Evolutionary conservation across 331 rosid species (phyloP), one percentile per base, ranked within the genome.

Genomic region (Malus hybrid): DNA sequence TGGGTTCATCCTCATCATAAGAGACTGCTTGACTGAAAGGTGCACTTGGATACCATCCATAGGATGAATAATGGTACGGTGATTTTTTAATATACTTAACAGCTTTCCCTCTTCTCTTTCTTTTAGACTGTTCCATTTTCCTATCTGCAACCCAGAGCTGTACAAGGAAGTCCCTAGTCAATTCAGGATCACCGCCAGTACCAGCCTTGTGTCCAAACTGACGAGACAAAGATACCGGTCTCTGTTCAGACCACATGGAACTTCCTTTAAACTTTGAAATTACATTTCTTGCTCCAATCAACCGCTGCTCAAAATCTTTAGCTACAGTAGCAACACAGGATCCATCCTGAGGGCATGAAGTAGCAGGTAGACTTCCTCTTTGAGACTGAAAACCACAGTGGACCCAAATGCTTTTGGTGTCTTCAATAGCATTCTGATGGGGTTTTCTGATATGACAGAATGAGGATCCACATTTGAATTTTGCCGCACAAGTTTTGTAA

Each of bases 101-200:
- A 39, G 27, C 62, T 76, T 74, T 84, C 64, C 73, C 76, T 65
- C 74, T 75, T 59, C 65, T 31, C 71, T 75, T 89, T 72, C 54
- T 78, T 31, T 28, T 69, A 27, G 82, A 57, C 31, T 77, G 64
- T 32, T 73, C 46, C 64, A 63, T 59, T 80, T 86, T 88, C 66
- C 29, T 65, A 76, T 93, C 97, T 13, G 82, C 85, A 72, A 87
- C 81, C 97, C 96, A 89, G 28, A 90, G 90, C 76, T 76, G 83
- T 8, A 48, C 88, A 31, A 93, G 75, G 12, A 88, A 87, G 9
- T 86, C 90, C 79, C 96, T 93, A 28, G 71, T 86, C 56, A 91
- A 42, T 22, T 65, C 84, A 50, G 67, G 55, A 74, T 72, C 84
- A 68, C 22, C 77, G 22, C 71, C 83, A 29, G 32, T 72, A 36